Evolutionary conservation across 352 stramenopile species (phyloP), one percentile per base, ranked within the genome.

Genomic region (Globisporangium viniferum): DNA sequence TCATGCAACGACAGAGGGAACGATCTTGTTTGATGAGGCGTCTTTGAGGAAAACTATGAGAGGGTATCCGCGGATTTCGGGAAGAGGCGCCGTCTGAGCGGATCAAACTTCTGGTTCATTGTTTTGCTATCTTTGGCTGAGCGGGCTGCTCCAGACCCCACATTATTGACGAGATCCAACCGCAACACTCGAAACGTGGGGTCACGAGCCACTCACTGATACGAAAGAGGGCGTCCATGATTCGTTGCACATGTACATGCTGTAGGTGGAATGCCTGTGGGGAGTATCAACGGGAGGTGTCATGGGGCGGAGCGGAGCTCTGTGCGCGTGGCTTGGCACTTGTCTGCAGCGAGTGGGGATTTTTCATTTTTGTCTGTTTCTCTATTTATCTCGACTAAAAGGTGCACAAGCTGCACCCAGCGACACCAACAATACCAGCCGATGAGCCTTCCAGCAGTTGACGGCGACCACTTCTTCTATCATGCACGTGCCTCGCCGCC

Each of bases 351-450:
- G 31, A 31, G 55, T 24, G 15, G 31, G 33, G 48, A 15, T 18
- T 46, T 58, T 62, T 33, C 44, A 39, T 56, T 65, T 56, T 65
- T 65, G 8, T 55, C n/a, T 62, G 20, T 55, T 51, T 62, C 59
- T 64, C 59, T 64, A 64, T 64, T 64, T 65, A 65, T 58, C 48
- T 65, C 41, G 48, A 54, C 59, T 65, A 55, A 57, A 65, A 36
- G 18, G 41, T 57, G 48, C 59, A 65, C 46, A 65, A 57, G 59
- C 20, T 62, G 56, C 56, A 48, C 20, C 35, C 5, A 10, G 35
- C 44, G 44, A 48, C 44, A n/a, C 59, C 22, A 65, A 24, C 8
- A 57, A 18, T n/a, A 53, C 41, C 22, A 51, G 7, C 15, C 44
- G 4, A 51, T 6, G 44, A 51, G 5, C 44, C 15, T 22, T 51